Base-by-base conservation (phyloP, 768 basidiomycete genomes). In the Polyporus arcularius region DNA sequence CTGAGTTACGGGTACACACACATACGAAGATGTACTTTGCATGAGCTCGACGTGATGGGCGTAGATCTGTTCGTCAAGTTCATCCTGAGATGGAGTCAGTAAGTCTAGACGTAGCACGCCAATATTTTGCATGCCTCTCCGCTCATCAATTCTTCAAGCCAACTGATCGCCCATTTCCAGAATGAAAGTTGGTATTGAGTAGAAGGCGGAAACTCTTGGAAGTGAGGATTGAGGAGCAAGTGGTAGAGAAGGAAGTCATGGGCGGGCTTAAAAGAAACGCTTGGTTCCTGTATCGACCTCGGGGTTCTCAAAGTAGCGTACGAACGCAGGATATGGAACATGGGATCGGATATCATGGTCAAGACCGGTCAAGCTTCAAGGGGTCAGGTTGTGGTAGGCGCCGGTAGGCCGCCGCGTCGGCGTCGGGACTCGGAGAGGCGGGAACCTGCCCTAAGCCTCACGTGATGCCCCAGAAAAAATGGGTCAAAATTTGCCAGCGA, bases 161-260 rank as follows among this genome's bases (percentile, higher is more conserved):
- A 70, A 21, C 71, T 67, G 18, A 92, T 81, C 0, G 76, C 78
- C 83, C 86, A 87, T 73, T 92, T 92, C 89, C 89, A 92, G 69
- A 91, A 93, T 2, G 70, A 61, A 50, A 75, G 75, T 62, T 88
- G 89, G 63, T 88, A 90, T 63, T 82, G 77, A 16, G 65, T 61
- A 0, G 90, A 87, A 0, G 90, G 89, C 4, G 89, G 82, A 66
- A 86, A 90, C 30, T 67, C 65, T 53, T 72, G 65, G 42, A 89
- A 80, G 67, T 89, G 87, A 7, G 72, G 61, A 65, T 80, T 79
- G 8, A 80, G 66, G 16, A 91, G 73, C 51, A 93, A 71, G 21
- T 70, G 66, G 30, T 77, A 67, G 56, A 91, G 68, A 21, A 92
- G 69, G 67, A 87, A 87, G 4, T 75, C 65, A 62, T 91, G 87